Evolutionary conservation across 2,329 filamentous ascomycete genomes (phyloP).

Genomic region (Bipolaris cookei): DNA sequence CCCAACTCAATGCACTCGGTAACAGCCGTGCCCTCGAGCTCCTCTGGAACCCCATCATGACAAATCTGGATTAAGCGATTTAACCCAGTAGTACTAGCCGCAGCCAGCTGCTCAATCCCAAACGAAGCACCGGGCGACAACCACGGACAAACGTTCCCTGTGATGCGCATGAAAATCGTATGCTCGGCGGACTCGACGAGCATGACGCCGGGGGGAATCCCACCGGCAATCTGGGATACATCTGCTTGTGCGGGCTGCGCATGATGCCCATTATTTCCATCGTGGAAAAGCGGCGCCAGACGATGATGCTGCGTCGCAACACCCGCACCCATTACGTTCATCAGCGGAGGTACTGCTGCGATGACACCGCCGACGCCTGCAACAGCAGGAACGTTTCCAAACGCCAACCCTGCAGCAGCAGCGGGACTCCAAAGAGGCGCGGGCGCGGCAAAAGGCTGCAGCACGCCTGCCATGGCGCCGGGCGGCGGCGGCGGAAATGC

Average conservation of each 20-base stretch:
- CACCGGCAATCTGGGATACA: slow-evolving; percentile 33
- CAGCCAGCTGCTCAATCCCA: slow-evolving; percentile 34
- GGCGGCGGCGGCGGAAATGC: slow-evolving; percentile 37
- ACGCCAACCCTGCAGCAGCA: slow-evolving; percentile 28
- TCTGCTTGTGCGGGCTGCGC: slow-evolving; percentile 35
- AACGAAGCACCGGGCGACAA: slow-evolving; percentile 34
- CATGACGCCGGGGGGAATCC: slow-evolving; percentile 35
- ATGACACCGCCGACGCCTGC: slow-evolving; percentile 12
- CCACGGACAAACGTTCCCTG: slow-evolving; percentile 41
- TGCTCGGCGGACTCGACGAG: slow-evolving; percentile 35
- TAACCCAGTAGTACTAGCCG: slow-evolving; percentile 31
- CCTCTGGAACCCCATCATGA: slow-evolving; percentile 28
- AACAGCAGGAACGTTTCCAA: slow-evolving; percentile 29
- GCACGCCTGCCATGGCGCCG: slow-evolving; percentile 25
- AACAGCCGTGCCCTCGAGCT: slow-evolving; percentile 39
- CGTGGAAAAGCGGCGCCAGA: slow-evolving; percentile 31
- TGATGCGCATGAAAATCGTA: slow-evolving; percentile 37
- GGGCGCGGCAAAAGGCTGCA: slow-evolving; percentile 34
- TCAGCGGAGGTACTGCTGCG: slow-evolving; percentile 17
- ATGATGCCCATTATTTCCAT: slow-evolving; percentile 28
- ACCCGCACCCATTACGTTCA: slow-evolving; percentile 19
- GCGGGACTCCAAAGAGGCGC: slow-evolving; percentile 29
- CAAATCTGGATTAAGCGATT: slow-evolving; percentile 42
- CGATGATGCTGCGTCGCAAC: slow-evolving; percentile 24
- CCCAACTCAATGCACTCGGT: slow-evolving; percentile 46